A percentile compares a stretch with the other conserved stretches of the same genome.
Conservation (phyloP, 139 green algal genomes). For the Yamagishiella unicocca region DNA sequence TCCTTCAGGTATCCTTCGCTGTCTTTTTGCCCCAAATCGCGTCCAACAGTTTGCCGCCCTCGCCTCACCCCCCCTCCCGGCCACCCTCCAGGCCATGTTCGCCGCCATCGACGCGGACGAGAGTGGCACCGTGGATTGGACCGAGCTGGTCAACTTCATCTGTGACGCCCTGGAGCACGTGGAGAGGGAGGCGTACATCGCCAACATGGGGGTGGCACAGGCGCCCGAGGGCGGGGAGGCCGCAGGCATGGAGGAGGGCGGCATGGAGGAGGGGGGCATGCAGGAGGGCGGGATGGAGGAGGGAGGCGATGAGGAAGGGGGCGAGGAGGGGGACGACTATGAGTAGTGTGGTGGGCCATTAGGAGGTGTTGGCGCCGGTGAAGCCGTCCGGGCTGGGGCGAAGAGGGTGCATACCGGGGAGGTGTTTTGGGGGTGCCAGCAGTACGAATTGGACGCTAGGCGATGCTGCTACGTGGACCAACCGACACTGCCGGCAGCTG, state of each 20-base stretch:
- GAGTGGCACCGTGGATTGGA: constrained; percentile 61
- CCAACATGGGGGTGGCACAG: constrained; percentile 18
- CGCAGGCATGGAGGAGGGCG: background rate
- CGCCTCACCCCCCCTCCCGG: background rate
- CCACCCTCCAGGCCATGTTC: constrained; percentile 54
- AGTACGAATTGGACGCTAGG: no score
- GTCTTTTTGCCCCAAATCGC: no score
- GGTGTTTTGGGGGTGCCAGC: no score
- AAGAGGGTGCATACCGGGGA: no score
- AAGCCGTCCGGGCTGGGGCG: no score
- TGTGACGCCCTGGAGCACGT: constrained; percentile 71
- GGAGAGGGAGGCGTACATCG: constrained; percentile 63
- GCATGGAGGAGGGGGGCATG: background rate
- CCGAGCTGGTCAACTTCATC: constrained; percentile 75
- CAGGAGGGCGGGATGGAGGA: background rate
- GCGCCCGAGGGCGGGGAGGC: background rate
- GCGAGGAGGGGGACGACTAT: background rate
- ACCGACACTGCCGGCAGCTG: no score
- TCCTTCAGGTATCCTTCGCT: no score
- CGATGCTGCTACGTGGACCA: no score
- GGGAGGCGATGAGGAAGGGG: background rate
- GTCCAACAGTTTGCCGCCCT: background rate
- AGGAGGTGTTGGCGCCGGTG: no score
- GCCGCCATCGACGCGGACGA: constrained; percentile 67
- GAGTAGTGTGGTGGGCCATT: no score